Conservation (phyloP, 352 stramenopile genomes). For the Phytophthora pinifolia region DNA sequence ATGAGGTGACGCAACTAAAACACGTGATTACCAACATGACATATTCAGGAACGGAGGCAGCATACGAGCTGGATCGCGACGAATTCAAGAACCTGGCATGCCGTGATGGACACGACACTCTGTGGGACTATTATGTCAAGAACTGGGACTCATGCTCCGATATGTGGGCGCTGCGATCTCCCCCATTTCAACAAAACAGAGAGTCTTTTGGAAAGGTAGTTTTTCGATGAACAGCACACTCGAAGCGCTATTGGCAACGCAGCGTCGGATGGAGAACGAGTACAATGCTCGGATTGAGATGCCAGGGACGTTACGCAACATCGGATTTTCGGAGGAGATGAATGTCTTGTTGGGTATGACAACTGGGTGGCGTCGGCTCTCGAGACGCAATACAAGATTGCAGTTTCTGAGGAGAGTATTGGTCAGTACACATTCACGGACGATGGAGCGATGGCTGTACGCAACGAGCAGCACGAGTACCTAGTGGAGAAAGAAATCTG, state of each 20-base stretch:
- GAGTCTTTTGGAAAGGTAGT: constrained; percentile 11
- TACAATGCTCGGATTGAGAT: constrained; percentile 5
- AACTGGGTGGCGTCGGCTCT: constrained; percentile 6
- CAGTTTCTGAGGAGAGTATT: not conserved
- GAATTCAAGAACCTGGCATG: too few species aligned
- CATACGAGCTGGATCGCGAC: too few species aligned
- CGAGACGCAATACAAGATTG: constrained; percentile 7
- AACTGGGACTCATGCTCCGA: constrained; percentile 3
- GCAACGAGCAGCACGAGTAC: not conserved
- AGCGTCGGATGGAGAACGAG: not conserved
- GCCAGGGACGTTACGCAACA: not conserved
- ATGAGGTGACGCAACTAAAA: too few species aligned
- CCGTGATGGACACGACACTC: too few species aligned
- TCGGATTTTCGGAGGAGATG: constrained; percentile 1
- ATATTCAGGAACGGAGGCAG: too few species aligned
- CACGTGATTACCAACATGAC: too few species aligned
- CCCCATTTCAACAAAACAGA: constrained; percentile 8
- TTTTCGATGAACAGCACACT: not conserved
- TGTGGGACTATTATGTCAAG: constrained; percentile 2
- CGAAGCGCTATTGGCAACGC: not conserved
- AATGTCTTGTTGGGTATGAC: constrained; percentile 7
- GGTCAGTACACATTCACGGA: constrained; percentile 1
- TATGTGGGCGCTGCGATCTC: constrained; percentile 9
- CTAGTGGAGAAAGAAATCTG: constrained; percentile 4
- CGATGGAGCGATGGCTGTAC: constrained; percentile 2